Conservation (phyloP, 1,284 basidiomycete genomes). For the Ustilago hordei region DNA sequence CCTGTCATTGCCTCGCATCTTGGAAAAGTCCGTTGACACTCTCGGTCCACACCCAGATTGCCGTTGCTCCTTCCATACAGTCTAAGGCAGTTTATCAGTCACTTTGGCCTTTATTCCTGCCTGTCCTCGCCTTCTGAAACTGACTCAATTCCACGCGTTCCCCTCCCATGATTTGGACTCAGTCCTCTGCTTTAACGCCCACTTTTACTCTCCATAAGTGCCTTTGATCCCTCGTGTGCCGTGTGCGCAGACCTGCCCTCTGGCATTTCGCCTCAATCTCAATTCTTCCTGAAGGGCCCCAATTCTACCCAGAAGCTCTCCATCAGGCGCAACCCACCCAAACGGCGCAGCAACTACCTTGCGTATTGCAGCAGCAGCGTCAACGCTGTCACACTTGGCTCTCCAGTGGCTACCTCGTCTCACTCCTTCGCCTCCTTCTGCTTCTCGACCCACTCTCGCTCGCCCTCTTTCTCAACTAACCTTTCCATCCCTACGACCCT, state of each 20-base stretch:
- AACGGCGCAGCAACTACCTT: conserved; percentile 2
- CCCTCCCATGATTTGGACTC: background rate
- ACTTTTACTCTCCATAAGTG: background rate
- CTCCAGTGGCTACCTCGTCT: conserved; percentile 11
- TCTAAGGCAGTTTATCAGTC: background rate
- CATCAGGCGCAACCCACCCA: background rate
- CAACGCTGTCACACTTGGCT: background rate
- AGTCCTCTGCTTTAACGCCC: conserved; percentile 8
- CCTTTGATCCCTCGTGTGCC: background rate
- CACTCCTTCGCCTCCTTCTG: background rate
- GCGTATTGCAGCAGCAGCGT: background rate
- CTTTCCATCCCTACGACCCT: background rate
- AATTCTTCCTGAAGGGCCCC: conserved; percentile 1
- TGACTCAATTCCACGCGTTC: background rate
- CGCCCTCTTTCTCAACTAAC: background rate
- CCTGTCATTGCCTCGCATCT: conserved; percentile 23
- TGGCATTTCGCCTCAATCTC: background rate
- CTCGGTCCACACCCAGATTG: conserved; percentile 10
- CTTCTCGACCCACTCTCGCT: background rate
- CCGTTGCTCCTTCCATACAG: background rate
- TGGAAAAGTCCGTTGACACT: conserved; percentile 5
- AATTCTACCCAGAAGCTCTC: background rate
- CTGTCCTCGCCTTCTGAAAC: conserved; percentile 2
- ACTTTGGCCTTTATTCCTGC: background rate
- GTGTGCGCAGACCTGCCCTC: background rate